phyloP scores from a whole-genome alignment of 1,139 yeast species.

The Nakaseomyces delphensis region DNA sequence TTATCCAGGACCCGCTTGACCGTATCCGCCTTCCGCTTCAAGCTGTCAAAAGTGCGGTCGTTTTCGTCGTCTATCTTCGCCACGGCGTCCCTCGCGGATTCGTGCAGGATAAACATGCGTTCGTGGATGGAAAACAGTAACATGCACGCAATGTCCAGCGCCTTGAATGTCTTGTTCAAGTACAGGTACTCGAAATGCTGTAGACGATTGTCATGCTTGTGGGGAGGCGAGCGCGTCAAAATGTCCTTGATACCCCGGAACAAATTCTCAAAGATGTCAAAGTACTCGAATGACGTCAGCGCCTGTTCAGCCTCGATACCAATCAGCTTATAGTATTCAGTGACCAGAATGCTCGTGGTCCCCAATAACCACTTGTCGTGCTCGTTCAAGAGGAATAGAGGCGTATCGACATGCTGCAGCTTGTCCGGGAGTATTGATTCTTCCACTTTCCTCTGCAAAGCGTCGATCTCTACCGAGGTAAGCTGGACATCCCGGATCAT shows the following conservation, averaged over 20 bases:
- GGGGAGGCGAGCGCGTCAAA: neutral
- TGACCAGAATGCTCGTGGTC: neutral
- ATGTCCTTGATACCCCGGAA: neutral
- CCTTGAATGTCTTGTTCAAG: neutral
- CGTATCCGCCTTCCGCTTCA: neutral
- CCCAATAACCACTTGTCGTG: neutral
- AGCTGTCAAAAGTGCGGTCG: neutral
- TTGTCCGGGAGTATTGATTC: neutral
- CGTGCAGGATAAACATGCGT: neutral
- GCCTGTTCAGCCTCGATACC: slow-evolving; percentile 1
- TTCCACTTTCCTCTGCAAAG: neutral
- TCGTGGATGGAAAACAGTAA: neutral
- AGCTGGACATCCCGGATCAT: slow-evolving; percentile 1
- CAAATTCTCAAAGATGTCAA: neutral
- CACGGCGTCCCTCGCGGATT: neutral
- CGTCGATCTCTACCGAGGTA: neutral
- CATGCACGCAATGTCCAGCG: neutral
- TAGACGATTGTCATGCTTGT: neutral
- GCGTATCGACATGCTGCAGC: neutral
- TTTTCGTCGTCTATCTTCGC: neutral
- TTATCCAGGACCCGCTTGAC: neutral
- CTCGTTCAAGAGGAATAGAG: neutral
- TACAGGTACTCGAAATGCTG: neutral
- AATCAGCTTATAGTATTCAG: neutral
- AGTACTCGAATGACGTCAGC: neutral